phyloP scores from a whole-genome alignment of 1,139 yeast species.

The Candida pseudocylindracea region DNA sequence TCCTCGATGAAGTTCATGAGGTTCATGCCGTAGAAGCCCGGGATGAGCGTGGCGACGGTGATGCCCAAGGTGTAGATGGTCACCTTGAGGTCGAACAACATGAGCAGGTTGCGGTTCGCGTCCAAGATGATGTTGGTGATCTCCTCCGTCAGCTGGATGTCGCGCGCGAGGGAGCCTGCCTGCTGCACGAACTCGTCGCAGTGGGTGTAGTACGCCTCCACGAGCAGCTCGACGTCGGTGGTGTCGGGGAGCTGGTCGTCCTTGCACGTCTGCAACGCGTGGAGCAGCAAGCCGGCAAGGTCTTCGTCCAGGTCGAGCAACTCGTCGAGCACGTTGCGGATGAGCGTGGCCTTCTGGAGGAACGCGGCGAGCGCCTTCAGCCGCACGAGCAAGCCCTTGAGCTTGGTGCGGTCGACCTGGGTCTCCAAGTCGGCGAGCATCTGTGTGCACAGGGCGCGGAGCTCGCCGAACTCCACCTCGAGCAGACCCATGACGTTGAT shows the following conservation, averaged over 20 bases:
- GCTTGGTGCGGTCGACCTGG: conserved; percentile 62
- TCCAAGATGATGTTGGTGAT: conserved; percentile 87
- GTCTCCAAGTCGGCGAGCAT: conserved; percentile 68
- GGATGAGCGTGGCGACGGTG: conserved; percentile 46
- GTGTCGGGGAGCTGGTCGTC: conserved; percentile 8
- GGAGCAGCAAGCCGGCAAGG: conserved; percentile 62
- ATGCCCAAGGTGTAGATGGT: conserved; percentile 73
- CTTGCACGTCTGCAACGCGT: conserved; percentile 11
- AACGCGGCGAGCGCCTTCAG: conserved; percentile 67
- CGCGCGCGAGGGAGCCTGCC: conserved; percentile 62
- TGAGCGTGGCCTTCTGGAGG: conserved; percentile 62
- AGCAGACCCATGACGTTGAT: conserved; percentile 67
- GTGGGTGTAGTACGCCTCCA: conserved; percentile 86
- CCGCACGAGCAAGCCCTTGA: conserved; percentile 59
- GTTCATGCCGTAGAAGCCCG: conserved; percentile 92
- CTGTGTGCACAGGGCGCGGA: conserved; percentile 49
- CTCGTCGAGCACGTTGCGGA: conserved; percentile 73
- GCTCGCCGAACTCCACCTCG: conserved; percentile 68
- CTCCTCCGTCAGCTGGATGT: conserved; percentile 87
- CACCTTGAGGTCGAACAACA: conserved; percentile 71
- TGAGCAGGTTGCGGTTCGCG: conserved; percentile 81
- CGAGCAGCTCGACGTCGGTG: conserved; percentile 52
- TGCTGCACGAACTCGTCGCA: conserved; percentile 95
- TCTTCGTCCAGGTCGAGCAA: conserved; percentile 78
- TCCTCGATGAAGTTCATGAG: conserved; percentile 79